phyloP scores from a whole-genome alignment of 139 green algal species.

The Chlorella sorokiniana region DNA sequence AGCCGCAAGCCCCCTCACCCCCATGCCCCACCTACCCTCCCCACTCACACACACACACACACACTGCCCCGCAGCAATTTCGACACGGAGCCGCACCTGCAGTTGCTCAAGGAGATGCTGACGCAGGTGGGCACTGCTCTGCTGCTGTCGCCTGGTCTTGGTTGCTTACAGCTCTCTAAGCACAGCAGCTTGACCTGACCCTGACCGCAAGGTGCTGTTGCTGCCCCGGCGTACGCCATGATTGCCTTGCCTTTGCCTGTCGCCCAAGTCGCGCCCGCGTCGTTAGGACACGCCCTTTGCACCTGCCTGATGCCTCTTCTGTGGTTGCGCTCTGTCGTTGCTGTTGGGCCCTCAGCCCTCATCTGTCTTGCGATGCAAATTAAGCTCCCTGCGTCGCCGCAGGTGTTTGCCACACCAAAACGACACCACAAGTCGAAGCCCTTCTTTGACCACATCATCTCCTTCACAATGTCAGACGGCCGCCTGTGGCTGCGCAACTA shows the following conservation, averaged over 20 bases:
- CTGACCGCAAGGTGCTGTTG: too few relatives aligned
- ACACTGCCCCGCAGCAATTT: constrained; percentile 58
- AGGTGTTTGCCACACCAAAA: constrained; percentile 87
- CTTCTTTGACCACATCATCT: constrained; percentile 97
- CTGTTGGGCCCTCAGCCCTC: too few relatives aligned
- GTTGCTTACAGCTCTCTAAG: background rate
- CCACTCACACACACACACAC: too few relatives aligned
- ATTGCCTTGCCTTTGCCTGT: too few relatives aligned
- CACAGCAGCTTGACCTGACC: background rate
- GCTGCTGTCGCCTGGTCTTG: background rate
- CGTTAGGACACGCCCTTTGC: too few relatives aligned
- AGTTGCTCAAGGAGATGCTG: constrained; percentile 94
- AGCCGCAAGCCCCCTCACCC: background rate
- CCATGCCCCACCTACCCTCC: background rate
- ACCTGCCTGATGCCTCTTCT: too few relatives aligned
- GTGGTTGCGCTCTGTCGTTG: too few relatives aligned
- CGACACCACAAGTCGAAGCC: constrained; percentile 93
- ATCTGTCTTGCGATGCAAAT: too few relatives aligned
- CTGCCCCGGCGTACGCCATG: background rate
- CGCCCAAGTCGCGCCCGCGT: too few relatives aligned
- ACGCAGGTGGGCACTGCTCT: constrained; percentile 52
- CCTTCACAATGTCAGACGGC: constrained; percentile 86
- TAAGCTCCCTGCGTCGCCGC: background rate
- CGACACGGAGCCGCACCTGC: constrained; percentile 88
- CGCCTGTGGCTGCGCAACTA: constrained; percentile 98